Evolutionary conservation across 768 basidiomycete genomes (phyloP).

Genomic region (Rhodotorula kratochvilovae): DNA sequence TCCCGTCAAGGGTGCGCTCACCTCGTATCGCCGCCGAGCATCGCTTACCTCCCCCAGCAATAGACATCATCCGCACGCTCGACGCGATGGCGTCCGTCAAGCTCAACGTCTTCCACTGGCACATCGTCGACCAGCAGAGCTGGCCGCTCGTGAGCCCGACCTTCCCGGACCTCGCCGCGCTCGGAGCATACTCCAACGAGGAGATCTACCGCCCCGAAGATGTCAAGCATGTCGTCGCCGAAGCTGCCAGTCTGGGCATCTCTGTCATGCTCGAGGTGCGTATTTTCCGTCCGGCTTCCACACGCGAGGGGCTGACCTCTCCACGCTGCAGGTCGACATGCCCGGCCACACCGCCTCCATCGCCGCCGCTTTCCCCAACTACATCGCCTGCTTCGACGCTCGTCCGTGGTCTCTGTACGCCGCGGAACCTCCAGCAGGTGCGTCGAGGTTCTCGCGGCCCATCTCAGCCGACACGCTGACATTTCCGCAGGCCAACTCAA

Average conservation of each 20-base stretch:
- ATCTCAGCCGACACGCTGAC: too few species aligned
- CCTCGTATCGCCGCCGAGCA: neutral
- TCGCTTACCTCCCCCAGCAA: neutral
- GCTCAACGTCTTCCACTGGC: slow-evolving; percentile 77
- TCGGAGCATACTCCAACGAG: slow-evolving; percentile 59
- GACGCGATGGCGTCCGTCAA: slow-evolving; percentile 75
- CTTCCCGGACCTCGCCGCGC: slow-evolving; percentile 58
- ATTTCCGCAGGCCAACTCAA: neutral
- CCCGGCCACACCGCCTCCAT: slow-evolving; percentile 76
- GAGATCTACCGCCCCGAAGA: slow-evolving; percentile 58
- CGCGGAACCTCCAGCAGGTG: slow-evolving; percentile 70
- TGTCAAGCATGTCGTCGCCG: slow-evolving; percentile 60
- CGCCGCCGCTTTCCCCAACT: slow-evolving; percentile 63
- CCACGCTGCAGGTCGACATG: slow-evolving; percentile 70
- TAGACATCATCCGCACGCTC: slow-evolving; percentile 63
- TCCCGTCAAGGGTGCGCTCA: neutral
- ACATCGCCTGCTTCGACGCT: slow-evolving; percentile 59
- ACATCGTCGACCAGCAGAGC: slow-evolving; percentile 69
- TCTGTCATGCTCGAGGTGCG: slow-evolving; percentile 59
- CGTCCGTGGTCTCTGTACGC: slow-evolving; percentile 48
- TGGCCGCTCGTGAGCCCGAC: slow-evolving; percentile 67
- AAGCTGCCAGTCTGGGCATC: slow-evolving; percentile 72
- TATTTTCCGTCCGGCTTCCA: neutral
- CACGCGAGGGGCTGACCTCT: too few species aligned
- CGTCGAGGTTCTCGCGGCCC: too few species aligned